Conservation (phyloP, 257 asterid genomes). For the Ajuga chamaepitys region DNA sequence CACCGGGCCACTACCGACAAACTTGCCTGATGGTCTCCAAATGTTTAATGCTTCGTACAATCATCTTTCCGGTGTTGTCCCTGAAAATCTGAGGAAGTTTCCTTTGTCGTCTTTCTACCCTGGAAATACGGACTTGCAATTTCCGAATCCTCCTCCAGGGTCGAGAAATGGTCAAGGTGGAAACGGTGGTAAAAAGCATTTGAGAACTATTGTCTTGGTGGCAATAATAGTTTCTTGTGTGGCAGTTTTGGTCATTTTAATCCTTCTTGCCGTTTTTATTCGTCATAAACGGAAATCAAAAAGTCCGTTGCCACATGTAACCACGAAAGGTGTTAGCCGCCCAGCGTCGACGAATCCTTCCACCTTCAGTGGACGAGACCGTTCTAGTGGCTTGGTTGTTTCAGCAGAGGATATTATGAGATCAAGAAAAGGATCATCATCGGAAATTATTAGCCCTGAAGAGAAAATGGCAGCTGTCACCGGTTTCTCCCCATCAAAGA, state of each 20-base stretch:
- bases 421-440: conserved; percentile 56
- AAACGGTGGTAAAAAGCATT: conserved; percentile 24
- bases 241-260: conserved; percentile 37
- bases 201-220: conserved; percentile 46
- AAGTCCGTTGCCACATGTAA: conserved; percentile 34
- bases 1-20: conserved; percentile 61
- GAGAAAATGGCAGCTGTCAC: conserved; percentile 60
- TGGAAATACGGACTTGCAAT: conserved; percentile 66
- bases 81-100: conserved; percentile 78
- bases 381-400: conserved; percentile 44
- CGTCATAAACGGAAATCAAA: conserved; percentile 39
- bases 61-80: conserved; percentile 80
- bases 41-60: conserved; percentile 78
- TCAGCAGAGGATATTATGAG: conserved; percentile 64
- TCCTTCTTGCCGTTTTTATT: conserved; percentile 50
- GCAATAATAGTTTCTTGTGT: conserved; percentile 56
- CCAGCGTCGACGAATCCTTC: conserved; percentile 55
- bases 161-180: conserved; percentile 34
- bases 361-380: conserved; percentile 35
- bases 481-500: conserved; percentile 85
- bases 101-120: conserved; percentile 84
- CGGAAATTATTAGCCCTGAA: conserved; percentile 62
- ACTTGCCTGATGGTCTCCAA: conserved; percentile 53
- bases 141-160: conserved; percentile 74
- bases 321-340: conserved; percentile 37